phyloP scores from a whole-genome alignment of 768 basidiomycete genomes.

The Tricholoma sp. region DNA sequence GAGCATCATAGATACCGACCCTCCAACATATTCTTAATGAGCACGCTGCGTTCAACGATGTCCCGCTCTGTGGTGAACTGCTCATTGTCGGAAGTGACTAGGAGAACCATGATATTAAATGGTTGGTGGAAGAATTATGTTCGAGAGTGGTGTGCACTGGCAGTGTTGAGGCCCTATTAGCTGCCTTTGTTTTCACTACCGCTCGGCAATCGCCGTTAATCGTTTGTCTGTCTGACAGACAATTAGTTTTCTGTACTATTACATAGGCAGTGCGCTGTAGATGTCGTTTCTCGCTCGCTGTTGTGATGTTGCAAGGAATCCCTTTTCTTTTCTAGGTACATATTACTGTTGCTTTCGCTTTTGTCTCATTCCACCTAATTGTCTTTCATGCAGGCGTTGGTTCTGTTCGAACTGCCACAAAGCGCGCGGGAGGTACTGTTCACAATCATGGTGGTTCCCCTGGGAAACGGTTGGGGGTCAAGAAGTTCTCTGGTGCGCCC shows the following conservation, averaged over 20 bases:
- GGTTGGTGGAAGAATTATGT: conserved; percentile 10
- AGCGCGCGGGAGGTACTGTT: conserved; percentile 91
- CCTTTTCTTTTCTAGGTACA: conserved; percentile 47
- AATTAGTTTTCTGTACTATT: no score
- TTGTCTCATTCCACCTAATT: conserved; percentile 1
- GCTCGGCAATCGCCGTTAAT: conserved; percentile 36
- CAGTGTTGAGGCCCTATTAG: no score
- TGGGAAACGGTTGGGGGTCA: conserved; percentile 90
- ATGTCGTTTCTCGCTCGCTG: conserved; percentile 50
- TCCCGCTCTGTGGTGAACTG: conserved; percentile 90
- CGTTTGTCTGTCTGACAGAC: conserved; percentile 8
- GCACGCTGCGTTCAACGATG: conserved; percentile 89
- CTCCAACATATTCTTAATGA: conserved; percentile 99
- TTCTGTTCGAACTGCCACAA: conserved; percentile 89
- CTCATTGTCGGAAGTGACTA: conserved; percentile 94
- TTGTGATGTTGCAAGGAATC: conserved; percentile 30
- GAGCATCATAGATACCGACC: conserved; percentile 43
- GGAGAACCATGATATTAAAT: conserved; percentile 54
- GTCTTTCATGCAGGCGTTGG: conserved; percentile 35
- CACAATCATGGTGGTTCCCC: conserved; percentile 91
- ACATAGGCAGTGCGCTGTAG: background rate
- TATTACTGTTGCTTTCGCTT: background rate
- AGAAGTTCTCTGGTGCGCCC: conserved; percentile 86
- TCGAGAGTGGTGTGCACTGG: conserved; percentile 14
- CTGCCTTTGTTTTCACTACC: conserved; percentile 23